A percentile compares a stretch with the other conserved stretches of the same genome.
Evolutionary conservation across 2,329 filamentous ascomycete species (phyloP).

Genomic region (Aureobasidium sp.): DNA sequence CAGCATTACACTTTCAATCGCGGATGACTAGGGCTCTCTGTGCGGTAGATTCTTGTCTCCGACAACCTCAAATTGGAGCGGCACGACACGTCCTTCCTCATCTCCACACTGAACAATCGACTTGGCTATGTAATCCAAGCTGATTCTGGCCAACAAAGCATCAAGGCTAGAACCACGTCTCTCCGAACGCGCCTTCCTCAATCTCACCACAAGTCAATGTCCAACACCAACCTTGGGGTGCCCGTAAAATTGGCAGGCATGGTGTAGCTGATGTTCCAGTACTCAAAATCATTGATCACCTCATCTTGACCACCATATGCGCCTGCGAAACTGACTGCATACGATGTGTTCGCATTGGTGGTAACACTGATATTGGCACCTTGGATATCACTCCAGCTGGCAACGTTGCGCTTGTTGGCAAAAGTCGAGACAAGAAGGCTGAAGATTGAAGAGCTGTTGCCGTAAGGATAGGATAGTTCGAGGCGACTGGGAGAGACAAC

Average conservation of each 20-base stretch:
- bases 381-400: slow-evolving; percentile 42
- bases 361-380: slow-evolving; percentile 41
- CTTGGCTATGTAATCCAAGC: no score
- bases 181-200: not conserved
- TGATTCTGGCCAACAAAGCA: no score
- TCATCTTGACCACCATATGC: slow-evolving; percentile 31
- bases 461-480: slow-evolving; percentile 48
- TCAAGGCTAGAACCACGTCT: not conserved
- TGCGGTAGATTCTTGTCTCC: no score
- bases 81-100: no score
- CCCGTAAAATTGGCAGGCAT: slow-evolving; percentile 12
- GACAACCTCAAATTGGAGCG: no score
- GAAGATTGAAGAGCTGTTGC: slow-evolving; percentile 44
- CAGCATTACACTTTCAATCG: no score
- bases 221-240: not conserved
- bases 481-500: slow-evolving; percentile 37
- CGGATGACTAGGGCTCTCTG: no score
- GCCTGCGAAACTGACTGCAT: slow-evolving; percentile 40
- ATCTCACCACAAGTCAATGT: not conserved
- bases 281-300: slow-evolving; percentile 35
- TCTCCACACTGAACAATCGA: no score
- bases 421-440: slow-evolving; percentile 46
- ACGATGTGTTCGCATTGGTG: slow-evolving; percentile 38
- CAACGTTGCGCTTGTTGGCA: slow-evolving; percentile 37
- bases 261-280: slow-evolving; percentile 36